Conservation (phyloP, 1,139 yeast species). For the Debaryomyces fabryi region DNA sequence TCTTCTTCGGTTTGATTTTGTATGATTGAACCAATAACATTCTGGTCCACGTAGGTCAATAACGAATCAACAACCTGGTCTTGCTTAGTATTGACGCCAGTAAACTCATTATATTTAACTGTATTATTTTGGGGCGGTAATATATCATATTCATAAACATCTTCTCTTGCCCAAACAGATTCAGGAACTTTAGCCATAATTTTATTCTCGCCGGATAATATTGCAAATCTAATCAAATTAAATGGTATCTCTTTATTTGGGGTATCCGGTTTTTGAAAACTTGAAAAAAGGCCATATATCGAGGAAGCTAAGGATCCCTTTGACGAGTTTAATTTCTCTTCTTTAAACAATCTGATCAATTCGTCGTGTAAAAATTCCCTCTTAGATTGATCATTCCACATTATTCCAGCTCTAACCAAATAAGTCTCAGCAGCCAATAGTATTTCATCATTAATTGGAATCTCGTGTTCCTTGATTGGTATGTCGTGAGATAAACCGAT, state of each 20-base stretch:
- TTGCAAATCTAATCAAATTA: conserved; percentile 65
- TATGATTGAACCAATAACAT: conserved; percentile 40
- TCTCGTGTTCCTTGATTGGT: conserved; percentile 27
- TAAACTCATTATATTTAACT: conserved; percentile 29
- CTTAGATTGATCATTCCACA: conserved; percentile 53
- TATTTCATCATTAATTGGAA: conserved; percentile 27
- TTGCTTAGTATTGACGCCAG: conserved; percentile 25
- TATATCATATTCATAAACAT: conserved; percentile 69
- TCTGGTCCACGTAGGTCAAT: conserved; percentile 42
- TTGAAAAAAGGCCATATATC: conserved; percentile 19
- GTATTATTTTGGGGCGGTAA: conserved; percentile 56
- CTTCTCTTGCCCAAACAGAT: conserved; percentile 61
- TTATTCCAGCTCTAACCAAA: conserved; percentile 47
- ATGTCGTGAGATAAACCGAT: conserved; percentile 30
- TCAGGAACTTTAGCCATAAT: conserved; percentile 71
- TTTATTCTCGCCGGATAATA: conserved; percentile 69
- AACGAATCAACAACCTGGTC: conserved; percentile 33
- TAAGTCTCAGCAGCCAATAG: conserved; percentile 53
- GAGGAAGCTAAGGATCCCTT: conserved; percentile 14
- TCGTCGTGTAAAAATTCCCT: conserved; percentile 53
- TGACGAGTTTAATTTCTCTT: conserved; percentile 1
- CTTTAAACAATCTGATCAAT: conserved; percentile 36
- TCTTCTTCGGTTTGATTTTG: conserved; percentile 33
- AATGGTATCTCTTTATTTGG: conserved; percentile 46
- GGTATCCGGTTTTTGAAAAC: conserved; percentile 12